Evolutionary conservation across 2,329 filamentous ascomycete genomes (phyloP), one percentile per base, ranked within the genome.

Genomic region (Hirsutella rhossiliensis): DNA sequence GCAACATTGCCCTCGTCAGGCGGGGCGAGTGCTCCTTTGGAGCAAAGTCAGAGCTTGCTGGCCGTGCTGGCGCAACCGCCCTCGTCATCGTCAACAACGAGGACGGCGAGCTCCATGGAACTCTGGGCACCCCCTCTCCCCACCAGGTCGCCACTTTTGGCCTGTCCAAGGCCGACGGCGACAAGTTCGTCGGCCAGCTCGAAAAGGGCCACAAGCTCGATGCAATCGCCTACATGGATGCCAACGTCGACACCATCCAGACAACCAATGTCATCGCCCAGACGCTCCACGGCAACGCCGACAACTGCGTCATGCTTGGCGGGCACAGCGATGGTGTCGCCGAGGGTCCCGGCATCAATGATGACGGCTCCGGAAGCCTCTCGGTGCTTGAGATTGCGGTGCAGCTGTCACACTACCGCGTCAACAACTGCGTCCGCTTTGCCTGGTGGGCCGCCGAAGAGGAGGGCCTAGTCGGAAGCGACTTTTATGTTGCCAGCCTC

Each of bases 41-140:
- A 11, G 62, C 71, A 47, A 92, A 92, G 66, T 82, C 82, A 1
- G 72, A 71, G 43, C 65, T 75, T 13, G 84, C 86, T 6, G 82
- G 80, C 37, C 70, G 67, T 41, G 82, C 82, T 1, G 83, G 84
- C 18, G 86, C 86, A 5, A 61, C 76, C 4, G 85, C 80, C 2
- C 82, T 80, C 1, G 64, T 92, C 13, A 70, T 92, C 41, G 89
- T 85, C 64, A 87, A 90, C 67, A 82, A 80, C 51, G 77, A 78
- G 41, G 63, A 72, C 1, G 83, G 77, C 2, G 60, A 64, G 4
- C 62, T 87, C 1, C 70, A 73, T 42, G 86, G 84, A 36, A 89
- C 84, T 1, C 68, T 92, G 4, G 84, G 81, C 11, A 68, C 65
- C 0, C 78, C 80, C 0, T 65, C 66, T 0, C 65, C 70, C 11